Conservation (phyloP, 257 asterid species). For the Jasminum sambac region DNA sequence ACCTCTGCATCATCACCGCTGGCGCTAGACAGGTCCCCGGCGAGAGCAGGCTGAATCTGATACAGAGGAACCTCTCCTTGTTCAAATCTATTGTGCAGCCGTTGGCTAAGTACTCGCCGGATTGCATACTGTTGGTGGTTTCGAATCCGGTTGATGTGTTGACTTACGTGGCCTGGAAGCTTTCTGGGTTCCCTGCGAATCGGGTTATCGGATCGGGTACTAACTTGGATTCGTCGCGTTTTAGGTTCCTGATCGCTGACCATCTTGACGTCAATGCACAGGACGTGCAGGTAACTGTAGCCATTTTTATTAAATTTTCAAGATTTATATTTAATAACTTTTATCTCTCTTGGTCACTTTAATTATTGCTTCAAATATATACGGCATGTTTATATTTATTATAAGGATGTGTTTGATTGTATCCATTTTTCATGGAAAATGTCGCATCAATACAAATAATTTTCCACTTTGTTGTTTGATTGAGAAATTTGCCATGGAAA, state of each 20-base stretch:
- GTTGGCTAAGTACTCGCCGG: conserved; percentile 63
- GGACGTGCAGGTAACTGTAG: conserved; percentile 71
- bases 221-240: conserved; percentile 79
- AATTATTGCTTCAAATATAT: too few species aligned
- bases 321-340: too few species aligned
- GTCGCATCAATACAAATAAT: too few species aligned
- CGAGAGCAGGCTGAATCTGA: conserved; percentile 68
- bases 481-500: too few species aligned
- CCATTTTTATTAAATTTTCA: too few species aligned
- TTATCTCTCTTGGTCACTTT: too few species aligned
- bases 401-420: too few species aligned
- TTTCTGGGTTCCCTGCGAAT: conserved; percentile 69
- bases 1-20: conserved; percentile 85
- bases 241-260: conserved; percentile 77
- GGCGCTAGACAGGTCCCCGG: conserved; percentile 81
- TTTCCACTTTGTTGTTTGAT: too few species aligned
- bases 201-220: conserved; percentile 92
- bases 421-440: too few species aligned
- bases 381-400: too few species aligned
- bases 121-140: conserved; percentile 56
- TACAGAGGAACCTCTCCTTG: conserved; percentile 63
- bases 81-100: conserved; percentile 63
- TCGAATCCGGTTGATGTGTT: conserved; percentile 84
- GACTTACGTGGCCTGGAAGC: conserved; percentile 82
- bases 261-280: conserved; percentile 89